Conservation (phyloP, 148 eudicot genomes). For the Rhododendron griersonianum region DNA sequence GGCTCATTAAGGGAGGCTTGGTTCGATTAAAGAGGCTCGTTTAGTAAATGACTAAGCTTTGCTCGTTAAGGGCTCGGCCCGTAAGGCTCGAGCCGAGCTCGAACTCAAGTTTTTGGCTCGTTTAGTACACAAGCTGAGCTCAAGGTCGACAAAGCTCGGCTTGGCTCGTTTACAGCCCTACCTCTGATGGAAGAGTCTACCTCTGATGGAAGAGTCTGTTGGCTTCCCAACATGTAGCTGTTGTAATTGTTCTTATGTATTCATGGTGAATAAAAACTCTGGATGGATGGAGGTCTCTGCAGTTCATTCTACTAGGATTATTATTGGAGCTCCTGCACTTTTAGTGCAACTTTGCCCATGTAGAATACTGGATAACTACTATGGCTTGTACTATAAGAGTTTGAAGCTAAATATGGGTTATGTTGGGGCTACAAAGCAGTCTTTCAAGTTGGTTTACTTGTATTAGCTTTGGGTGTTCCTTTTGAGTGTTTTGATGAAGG, state of each 20-base stretch:
- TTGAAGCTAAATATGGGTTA: neutral
- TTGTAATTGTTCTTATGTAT: neutral
- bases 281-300: neutral
- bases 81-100: no score
- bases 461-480: neutral
- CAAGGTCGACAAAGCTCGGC: no score
- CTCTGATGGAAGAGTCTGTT: neutral
- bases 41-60: no score
- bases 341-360: neutral
- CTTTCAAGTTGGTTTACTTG: neutral
- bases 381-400: neutral
- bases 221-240: neutral
- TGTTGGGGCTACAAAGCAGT: neutral
- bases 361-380: neutral
- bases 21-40: no score
- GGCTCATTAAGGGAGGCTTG: no score
- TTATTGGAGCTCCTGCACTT: neutral
- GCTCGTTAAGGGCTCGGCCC: no score
- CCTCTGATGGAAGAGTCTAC: neutral
- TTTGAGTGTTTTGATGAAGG: neutral
- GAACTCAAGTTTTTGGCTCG: no score
- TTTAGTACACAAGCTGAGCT: no score
- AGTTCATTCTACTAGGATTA: neutral
- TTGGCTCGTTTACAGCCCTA: no score
- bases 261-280: neutral